Evolutionary conservation across 441 rosid genomes (phyloP).

Genomic region (Gossypium schwendimanii): DNA sequence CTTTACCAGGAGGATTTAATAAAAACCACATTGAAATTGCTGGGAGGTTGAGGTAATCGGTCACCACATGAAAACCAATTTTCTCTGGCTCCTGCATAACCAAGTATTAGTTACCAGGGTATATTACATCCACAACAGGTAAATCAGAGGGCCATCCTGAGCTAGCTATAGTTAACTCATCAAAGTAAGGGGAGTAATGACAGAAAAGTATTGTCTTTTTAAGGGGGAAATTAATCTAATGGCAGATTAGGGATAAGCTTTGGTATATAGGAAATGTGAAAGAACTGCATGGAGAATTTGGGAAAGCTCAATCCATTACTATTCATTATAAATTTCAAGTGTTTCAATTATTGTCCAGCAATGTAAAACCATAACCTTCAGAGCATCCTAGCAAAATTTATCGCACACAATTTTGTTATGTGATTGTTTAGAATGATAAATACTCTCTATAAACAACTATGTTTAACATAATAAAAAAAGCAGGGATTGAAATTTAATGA

Average conservation of each 20-base stretch:
- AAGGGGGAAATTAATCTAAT: background rate
- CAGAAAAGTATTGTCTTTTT: background rate
- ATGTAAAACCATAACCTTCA: background rate
- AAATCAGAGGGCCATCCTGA: background rate
- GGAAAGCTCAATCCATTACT: background rate
- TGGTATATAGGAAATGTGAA: constrained; percentile 3
- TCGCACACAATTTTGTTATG: background rate
- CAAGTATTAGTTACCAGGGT: constrained; percentile 9
- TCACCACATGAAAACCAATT: constrained; percentile 71
- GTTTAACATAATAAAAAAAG: background rate
- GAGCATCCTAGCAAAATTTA: background rate
- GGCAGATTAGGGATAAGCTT: background rate
- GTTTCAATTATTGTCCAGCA: background rate
- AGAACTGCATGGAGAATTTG: background rate
- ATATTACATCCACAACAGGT: background rate
- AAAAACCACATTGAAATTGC: constrained; percentile 94
- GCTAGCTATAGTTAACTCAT: constrained; percentile 5
- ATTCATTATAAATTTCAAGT: constrained; percentile 4
- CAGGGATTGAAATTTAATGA: background rate
- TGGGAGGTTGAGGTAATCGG: constrained; percentile 78
- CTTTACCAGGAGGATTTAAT: constrained; percentile 60
- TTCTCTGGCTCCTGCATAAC: constrained; percentile 66
- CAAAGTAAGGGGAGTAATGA: background rate
- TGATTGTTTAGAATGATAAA: background rate
- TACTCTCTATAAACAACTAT: background rate